Evolutionary conservation across 768 basidiomycete genomes (phyloP), one percentile per base, ranked within the genome.

Genomic region (Amanita subjunquillea): DNA sequence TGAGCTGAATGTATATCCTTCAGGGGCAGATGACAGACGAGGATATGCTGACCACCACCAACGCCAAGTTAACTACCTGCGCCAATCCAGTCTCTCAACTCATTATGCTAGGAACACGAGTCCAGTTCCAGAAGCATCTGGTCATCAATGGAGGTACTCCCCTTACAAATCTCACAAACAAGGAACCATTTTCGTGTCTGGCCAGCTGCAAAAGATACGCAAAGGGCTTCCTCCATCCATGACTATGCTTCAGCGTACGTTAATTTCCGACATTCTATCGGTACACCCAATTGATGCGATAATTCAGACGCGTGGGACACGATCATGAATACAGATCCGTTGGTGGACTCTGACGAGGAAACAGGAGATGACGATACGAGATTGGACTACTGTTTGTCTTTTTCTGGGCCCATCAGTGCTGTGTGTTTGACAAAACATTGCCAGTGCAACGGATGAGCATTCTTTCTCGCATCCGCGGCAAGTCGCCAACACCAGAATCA

Each of bases 321-420:
- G 13, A 72, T 82, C 53, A 76, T 72, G 49, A 79, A 75, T 29
- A 77, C 79, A 36, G 87, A 90, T 60, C 82, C 87, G n/a, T 69
- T 89, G 27, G 66, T 73, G 47, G 85, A 88, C 64, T 89, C 87
- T 27, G 87, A 88, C 54, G 84, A 86, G 40, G 84, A 86, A 60
- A 67, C 69, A 45, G 74, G 70, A 12, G 84, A 88, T 59, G 83
- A 85, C 58, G 71, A 84, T 57, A 69, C 76, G 34, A 76, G 80
- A 30, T 68, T 76, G 44, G 87, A 88, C 58, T 87, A 85, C 58
- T 65, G 87, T 87, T 55, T 50, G 53, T 25, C 10, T n/a, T 20
- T 17, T n/a, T 54, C 22, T 32, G 25, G 6, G 4, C 23, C 7
- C 17, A 27, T 20, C 13, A 17, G 17, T 17, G 6, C 30, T 17